Conservation (phyloP, 352 stramenopile species). For the Phytophthora vignae region DNA sequence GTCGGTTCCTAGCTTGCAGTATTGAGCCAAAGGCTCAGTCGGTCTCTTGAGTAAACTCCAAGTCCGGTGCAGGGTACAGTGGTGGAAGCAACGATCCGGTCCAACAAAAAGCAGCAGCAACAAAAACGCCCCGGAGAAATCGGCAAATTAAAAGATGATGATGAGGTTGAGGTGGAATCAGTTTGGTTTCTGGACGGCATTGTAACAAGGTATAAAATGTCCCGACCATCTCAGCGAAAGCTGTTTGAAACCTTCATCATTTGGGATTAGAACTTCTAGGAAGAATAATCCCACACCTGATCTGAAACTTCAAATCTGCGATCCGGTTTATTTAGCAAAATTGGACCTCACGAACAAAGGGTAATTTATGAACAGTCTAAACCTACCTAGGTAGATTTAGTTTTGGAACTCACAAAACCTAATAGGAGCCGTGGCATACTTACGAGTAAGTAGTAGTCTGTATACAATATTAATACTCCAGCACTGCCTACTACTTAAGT, state of each 20-base stretch:
- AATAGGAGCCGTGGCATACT: no score
- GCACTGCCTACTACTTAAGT: no score
- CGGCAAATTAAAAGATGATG: no score
- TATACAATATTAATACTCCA: no score
- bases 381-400: no score
- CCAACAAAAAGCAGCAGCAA: background rate
- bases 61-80: no score
- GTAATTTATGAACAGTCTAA: background rate
- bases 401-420: no score
- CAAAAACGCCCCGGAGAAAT: background rate
- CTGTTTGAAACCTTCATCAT: slow-evolving; percentile 87
- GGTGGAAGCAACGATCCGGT: no score
- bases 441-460: no score
- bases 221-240: slow-evolving; percentile 74
- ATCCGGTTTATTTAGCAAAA: background rate
- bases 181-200: slow-evolving; percentile 73
- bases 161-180: slow-evolving; percentile 50
- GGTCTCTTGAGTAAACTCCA: background rate
- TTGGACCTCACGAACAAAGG: background rate
- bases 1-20: background rate
- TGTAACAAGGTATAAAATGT: slow-evolving; percentile 86
- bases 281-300: slow-evolving; percentile 86
- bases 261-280: slow-evolving; percentile 86
- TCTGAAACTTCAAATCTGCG: slow-evolving; percentile 11
- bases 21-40: background rate